A percentile compares a stretch with the other conserved stretches of the same genome.
Evolutionary conservation across 169 alveolate genomes (phyloP).

Genomic region (Amoebophrya sp.): DNA sequence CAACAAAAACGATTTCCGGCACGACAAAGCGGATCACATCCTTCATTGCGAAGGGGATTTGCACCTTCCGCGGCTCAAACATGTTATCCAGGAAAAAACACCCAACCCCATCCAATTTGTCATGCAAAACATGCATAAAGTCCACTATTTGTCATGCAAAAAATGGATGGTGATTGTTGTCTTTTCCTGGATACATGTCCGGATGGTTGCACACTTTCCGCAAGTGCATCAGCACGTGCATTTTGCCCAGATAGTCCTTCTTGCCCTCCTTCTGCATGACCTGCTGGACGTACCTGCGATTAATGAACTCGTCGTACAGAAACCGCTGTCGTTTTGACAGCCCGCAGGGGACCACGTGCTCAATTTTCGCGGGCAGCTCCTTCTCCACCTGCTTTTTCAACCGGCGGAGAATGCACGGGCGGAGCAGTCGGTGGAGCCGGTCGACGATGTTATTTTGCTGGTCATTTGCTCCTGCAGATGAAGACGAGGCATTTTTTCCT

Average conservation of each 20-base stretch:
- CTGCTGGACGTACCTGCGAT: conserved; percentile 54
- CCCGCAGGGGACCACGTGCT: conserved; percentile 41
- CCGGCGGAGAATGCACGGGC: conserved; percentile 93
- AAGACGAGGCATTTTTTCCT: conserved; percentile 45
- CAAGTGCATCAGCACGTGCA: conserved; percentile 91
- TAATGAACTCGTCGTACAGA: conserved; percentile 93
- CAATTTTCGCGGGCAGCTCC: conserved; percentile 89
- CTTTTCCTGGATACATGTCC: too few relatives aligned
- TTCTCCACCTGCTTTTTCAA: conserved; percentile 96
- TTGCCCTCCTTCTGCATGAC: conserved; percentile 49
- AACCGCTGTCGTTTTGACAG: conserved; percentile 69
- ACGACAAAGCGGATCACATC: not conserved
- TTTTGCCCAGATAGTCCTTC: conserved; percentile 84
- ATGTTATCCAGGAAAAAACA: too few relatives aligned
- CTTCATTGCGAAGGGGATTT: not conserved
- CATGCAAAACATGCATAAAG: too few relatives aligned
- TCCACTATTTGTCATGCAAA: too few relatives aligned
- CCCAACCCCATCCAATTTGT: too few relatives aligned
- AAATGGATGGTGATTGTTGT: too few relatives aligned
- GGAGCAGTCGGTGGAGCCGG: conserved; percentile 85
- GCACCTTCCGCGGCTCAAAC: not conserved
- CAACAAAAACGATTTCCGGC: too few relatives aligned
- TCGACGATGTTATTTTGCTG: conserved; percentile 81
- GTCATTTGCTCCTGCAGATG: too few relatives aligned
- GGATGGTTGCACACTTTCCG: conserved; percentile 96